Conservation (phyloP, 495 filamentous ascomycete species). For the Daldinia caldariorum region DNA sequence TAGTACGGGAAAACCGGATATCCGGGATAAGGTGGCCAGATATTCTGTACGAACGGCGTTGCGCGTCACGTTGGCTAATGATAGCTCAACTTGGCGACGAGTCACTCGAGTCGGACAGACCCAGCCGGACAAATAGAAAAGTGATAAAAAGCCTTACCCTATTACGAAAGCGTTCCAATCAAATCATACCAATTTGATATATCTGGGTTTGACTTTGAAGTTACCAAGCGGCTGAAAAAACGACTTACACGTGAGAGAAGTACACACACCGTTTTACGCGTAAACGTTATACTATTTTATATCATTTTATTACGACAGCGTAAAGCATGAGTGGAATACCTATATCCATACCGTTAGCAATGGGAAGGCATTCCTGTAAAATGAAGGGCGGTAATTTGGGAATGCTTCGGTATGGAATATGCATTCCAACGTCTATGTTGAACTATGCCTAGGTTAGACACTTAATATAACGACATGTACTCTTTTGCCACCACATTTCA, state of each 20-base stretch:
- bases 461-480: background rate
- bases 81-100: slow-evolving; percentile 14
- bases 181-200: background rate
- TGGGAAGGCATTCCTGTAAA: background rate
- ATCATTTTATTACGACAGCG: background rate
- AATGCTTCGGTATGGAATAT: background rate
- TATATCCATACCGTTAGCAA: background rate
- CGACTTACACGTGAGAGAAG: background rate
- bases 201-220: background rate
- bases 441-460: background rate
- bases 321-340: background rate
- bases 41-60: background rate
- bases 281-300: background rate
- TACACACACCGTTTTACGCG: background rate
- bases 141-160: background rate
- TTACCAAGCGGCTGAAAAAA: slow-evolving; percentile 3
- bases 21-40: slow-evolving; percentile 1
- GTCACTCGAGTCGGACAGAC: slow-evolving; percentile 1
- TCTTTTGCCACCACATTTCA: background rate
- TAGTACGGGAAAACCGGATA: slow-evolving; percentile 25
- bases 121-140: background rate
- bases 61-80: slow-evolving; percentile 1
- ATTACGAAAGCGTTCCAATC: background rate
- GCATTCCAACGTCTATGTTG: background rate
- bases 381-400: background rate